A percentile compares a stretch with the other conserved stretches of the same genome.
phyloP scores from a whole-genome alignment of 2,329 filamentous ascomycete genomes.

The Furcasterigmium sp. region DNA sequence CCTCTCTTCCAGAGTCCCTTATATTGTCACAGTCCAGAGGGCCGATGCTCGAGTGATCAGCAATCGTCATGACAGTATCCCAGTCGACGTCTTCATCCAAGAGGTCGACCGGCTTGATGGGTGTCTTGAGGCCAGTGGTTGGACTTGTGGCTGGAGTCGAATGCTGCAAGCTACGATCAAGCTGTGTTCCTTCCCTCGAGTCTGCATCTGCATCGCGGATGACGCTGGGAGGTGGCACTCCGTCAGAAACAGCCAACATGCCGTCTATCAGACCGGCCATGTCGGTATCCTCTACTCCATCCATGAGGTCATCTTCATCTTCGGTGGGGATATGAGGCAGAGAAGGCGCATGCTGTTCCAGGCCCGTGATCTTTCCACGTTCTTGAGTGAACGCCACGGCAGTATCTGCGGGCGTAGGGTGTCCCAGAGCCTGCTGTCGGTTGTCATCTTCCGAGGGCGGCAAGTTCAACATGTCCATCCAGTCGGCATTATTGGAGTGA shows the following conservation, averaged over 20 bases:
- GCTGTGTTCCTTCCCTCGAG: slow-evolving; percentile 26
- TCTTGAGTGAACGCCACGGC: too few relatives aligned
- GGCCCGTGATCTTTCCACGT: too few relatives aligned
- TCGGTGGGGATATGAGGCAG: too few relatives aligned
- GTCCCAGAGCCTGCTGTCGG: background rate
- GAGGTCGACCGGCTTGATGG: slow-evolving; percentile 13
- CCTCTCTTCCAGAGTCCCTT: background rate
- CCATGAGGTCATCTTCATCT: background rate
- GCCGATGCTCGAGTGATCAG: background rate
- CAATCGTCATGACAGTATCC: slow-evolving; percentile 20
- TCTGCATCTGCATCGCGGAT: slow-evolving; percentile 22
- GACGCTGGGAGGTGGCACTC: slow-evolving; percentile 17
- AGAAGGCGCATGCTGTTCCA: too few relatives aligned
- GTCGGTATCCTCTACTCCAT: background rate
- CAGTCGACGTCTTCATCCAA: slow-evolving; percentile 36
- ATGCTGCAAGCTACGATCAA: slow-evolving; percentile 27
- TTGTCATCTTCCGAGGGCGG: too few relatives aligned
- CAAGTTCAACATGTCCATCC: too few relatives aligned
- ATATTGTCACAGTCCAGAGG: too few relatives aligned
- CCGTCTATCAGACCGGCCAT: background rate
- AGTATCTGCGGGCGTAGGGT: too few relatives aligned
- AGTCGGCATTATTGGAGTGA: too few relatives aligned
- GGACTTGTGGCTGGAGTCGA: slow-evolving; percentile 19
- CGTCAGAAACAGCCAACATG: background rate
- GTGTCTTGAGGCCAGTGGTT: slow-evolving; percentile 2